Conservation (phyloP, 208 protist species). For the Strigomonas galati region DNA sequence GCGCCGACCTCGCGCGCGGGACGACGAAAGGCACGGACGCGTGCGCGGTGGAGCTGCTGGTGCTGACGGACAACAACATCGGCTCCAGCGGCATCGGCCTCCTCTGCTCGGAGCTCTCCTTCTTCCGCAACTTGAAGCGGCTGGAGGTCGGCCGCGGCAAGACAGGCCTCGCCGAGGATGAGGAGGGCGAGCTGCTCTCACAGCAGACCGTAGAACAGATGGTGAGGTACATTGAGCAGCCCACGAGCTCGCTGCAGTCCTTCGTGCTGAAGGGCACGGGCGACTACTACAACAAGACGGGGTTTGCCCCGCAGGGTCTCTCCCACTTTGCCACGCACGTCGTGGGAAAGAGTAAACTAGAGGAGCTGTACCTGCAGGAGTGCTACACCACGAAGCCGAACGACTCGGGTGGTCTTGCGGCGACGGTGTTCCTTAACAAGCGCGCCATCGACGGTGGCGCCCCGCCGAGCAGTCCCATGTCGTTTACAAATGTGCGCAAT, state of each 20-base stretch:
- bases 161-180: constrained; percentile 21
- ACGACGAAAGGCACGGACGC: not conserved
- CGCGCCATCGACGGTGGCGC: not conserved
- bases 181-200: constrained; percentile 34
- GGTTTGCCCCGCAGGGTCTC: constrained; percentile 34
- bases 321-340: constrained; percentile 27
- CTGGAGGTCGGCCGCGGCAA: constrained; percentile 42
- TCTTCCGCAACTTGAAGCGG: constrained; percentile 28
- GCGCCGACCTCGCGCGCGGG: not conserved
- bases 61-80: constrained; percentile 50
- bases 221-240: constrained; percentile 20
- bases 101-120: constrained; percentile 15
- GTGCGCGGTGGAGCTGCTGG: constrained; percentile 32
- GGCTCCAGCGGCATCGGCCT: constrained; percentile 30
- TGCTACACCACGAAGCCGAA: constrained; percentile 44
- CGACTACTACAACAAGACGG: constrained; percentile 37
- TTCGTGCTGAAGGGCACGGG: constrained; percentile 50
- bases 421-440: constrained; percentile 14
- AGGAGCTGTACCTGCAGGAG: constrained; percentile 42
- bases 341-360: constrained; percentile 22
- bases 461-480: not conserved
- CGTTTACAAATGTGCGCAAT: not conserved
- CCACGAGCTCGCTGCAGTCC: constrained; percentile 19
- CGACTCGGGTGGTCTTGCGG: constrained; percentile 3
- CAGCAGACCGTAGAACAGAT: constrained; percentile 20